Base-by-base conservation (phyloP, 1,139 yeast species). In the Debaryomycetaceae sp. region DNA sequence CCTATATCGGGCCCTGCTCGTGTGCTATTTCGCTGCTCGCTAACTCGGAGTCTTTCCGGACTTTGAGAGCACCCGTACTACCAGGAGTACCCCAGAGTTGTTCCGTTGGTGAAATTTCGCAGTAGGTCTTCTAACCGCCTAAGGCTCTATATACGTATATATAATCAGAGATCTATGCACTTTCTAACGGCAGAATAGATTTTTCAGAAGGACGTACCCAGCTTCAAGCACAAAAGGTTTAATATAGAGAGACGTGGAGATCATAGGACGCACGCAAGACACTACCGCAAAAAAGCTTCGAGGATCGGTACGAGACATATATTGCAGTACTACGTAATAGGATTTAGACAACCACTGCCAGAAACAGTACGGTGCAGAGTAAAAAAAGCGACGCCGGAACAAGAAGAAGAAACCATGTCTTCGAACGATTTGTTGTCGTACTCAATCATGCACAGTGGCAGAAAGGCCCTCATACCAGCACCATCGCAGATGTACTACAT, bases 391-490 rank as follows among this genome's bases (percentile, higher is more conserved):
- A 37, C 8, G 36, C 11, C 14, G 22, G 6, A 17, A 6, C 11
- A n/a, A 20, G 5, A 17, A 22, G 43, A n/a, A 36, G 34, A 24
- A 27, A 40, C 20, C 6, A 61, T 61, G 59, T 51, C 60, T 38
- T 60, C 67, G 20, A 63, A 62, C 54, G 68, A 63, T 48, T 60
- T 68, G 50, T 57, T 67, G 52, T 53, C 65, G 44, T 68, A 68
- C 47, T 67, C 72, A 22, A 67, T 68, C 36, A 67, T 66, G 71
- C 59, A 62, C 48, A 49, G 52, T 33, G 59, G 59, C 22, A 47
- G 44, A 24, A 53, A 48, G 39, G 31, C 31, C 4, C 46, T 48
- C 22, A 27, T 47, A 24, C 48, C 50, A 22, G 44, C 51, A 6
- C 34, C 47, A 34, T 45, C 39, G 30, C 45, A 40, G 9, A 37